Evolutionary conservation across 768 basidiomycete genomes (phyloP).

Genomic region (Trametes meyenii): DNA sequence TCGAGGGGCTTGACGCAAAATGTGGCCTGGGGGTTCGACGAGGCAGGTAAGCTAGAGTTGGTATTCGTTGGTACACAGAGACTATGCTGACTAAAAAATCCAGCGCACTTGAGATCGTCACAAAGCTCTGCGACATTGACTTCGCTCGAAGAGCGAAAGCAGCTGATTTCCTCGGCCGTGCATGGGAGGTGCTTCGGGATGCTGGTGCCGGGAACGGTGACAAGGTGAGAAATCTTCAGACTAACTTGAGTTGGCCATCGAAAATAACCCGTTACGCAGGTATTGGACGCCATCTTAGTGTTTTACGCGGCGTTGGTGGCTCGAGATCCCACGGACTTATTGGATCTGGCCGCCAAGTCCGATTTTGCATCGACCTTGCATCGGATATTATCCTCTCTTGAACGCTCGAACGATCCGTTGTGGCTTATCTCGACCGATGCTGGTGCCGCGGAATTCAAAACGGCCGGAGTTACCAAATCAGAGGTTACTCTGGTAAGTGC

Average conservation of each 20-base stretch:
- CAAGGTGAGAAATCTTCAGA: constrained; percentile 46
- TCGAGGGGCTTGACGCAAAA: constrained; percentile 70
- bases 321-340: constrained; percentile 55
- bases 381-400: constrained; percentile 26
- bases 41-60: constrained; percentile 53
- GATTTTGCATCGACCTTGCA: constrained; percentile 35
- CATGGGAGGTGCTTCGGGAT: constrained; percentile 66
- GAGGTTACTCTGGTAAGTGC: constrained; percentile 57
- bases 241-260: no score
- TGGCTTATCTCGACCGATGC: constrained; percentile 40
- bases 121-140: constrained; percentile 70
- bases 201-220: constrained; percentile 64
- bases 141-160: constrained; percentile 82
- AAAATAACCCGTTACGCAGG: constrained; percentile 40
- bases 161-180: constrained; percentile 67
- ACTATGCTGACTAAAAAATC: not conserved
- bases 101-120: constrained; percentile 78
- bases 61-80: not conserved
- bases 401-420: constrained; percentile 50
- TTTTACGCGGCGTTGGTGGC: constrained; percentile 67
- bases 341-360: constrained; percentile 50
- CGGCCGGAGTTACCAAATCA: constrained; percentile 55
- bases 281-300: constrained; percentile 63
- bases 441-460: constrained; percentile 50
- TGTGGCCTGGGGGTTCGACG: constrained; percentile 60